Percentiles rank a stretch among this genome's conserved stretches.
Evolutionary conservation across 2,329 filamentous ascomycete genomes (phyloP).

Genomic region (Paraphaeosphaeria sporulosa): DNA sequence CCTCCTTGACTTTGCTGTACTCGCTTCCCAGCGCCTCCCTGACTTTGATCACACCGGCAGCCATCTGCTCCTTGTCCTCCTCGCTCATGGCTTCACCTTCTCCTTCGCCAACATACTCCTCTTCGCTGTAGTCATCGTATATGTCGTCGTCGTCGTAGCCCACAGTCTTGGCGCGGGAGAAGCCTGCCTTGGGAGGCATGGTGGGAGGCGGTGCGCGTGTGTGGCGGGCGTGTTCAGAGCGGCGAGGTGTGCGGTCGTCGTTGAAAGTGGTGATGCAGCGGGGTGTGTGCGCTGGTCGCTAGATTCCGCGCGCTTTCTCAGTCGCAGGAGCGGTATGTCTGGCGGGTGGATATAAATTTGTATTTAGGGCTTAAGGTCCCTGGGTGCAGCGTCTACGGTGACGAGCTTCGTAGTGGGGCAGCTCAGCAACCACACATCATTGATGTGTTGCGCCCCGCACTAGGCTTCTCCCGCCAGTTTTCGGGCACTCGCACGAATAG

Average conservation of each 20-base stretch:
- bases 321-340: not conserved
- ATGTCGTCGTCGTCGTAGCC: slow-evolving; percentile 61
- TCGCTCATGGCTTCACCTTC: slow-evolving; percentile 37
- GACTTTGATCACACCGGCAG: slow-evolving; percentile 71
- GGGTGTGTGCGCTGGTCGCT: not conserved
- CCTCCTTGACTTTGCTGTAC: slow-evolving; percentile 67
- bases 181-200: slow-evolving; percentile 48
- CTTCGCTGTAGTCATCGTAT: slow-evolving; percentile 59
- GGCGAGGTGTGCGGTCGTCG: too few relatives aligned
- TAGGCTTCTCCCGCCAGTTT: slow-evolving; percentile 12
- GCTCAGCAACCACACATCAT: slow-evolving; percentile 16
- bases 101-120: slow-evolving; percentile 44
- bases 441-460: slow-evolving; percentile 33
- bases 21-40: slow-evolving; percentile 69
- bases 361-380: not conserved
- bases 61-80: slow-evolving; percentile 62
- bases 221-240: not conserved
- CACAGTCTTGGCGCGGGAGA: slow-evolving; percentile 56
- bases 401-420: slow-evolving; percentile 14
- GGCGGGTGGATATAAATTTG: not conserved
- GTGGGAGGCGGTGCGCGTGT: not conserved
- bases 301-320: not conserved
- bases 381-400: slow-evolving; percentile 2
- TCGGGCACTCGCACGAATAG: too few relatives aligned
- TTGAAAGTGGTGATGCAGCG: not conserved